Base-by-base conservation (phyloP, 352 stramenopile species). In the Pythium oligandrum region DNA sequence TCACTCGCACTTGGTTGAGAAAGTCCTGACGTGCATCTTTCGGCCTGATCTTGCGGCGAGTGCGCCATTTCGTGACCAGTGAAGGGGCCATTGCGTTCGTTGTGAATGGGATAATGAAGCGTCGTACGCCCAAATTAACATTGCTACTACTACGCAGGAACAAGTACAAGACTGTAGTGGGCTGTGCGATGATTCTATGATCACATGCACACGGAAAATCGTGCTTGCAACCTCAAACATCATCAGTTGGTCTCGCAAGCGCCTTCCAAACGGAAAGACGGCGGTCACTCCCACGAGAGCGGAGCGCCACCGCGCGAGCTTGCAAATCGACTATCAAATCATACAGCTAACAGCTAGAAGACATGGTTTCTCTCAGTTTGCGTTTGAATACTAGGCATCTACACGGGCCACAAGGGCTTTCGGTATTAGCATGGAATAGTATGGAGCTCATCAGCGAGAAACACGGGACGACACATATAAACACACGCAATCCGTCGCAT, bases 361-460 rank as follows among this genome's bases (percentile, higher is more conserved):
- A 39, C 12, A 56, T 33, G 4, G 56, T 32, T 57, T 89, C 79
- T 90, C 79, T 90, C 79, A 88, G 79, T 66, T 36, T 59, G 55
- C 48, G 63, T 75, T 84, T 87, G 76, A 90, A 90, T 83, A 90
- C 73, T 66, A 75, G 65, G 68, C 63, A 73, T 90, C 76, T 46
- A 84, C 79, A 57, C 32, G 52, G 32, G 34, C 26, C 63, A 49
- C 48, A 63, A 58, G 55, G 52, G 66, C 50, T 59, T 73, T 88
- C 79, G 71, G 79, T 74, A 78, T 90, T 90, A 90, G 79, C 79
- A 90, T 90, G 77, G 77, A 84, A 78, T 85, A 68, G 60, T 68
- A 63, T 68, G 49, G 40, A 40, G 54, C 35, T 68, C 60, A 60
- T 68, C 60, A 63, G 10, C 7, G 60, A 68, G 60, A 60, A 63